Evolutionary conservation across 495 filamentous ascomycete genomes (phyloP), one percentile per base, ranked within the genome.

Genomic region (Cercophora samala): DNA sequence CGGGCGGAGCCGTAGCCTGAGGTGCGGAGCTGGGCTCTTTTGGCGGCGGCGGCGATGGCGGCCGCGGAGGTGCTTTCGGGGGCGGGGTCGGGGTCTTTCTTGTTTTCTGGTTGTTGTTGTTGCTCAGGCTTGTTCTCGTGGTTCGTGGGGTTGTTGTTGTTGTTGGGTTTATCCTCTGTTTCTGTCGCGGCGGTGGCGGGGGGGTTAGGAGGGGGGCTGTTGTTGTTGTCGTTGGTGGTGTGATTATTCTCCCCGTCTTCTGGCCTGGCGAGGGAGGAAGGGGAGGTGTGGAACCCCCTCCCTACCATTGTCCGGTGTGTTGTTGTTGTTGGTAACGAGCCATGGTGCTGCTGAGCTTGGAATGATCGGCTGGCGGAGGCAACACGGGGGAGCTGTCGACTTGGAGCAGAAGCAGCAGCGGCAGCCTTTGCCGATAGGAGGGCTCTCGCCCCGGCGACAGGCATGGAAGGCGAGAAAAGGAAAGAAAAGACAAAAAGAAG

Each of bases 1-100:
- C 76, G 78, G 32, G 77, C 72, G 22, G 76, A 78, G 22, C 77
- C 75, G 68, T 75, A 77, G 59, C 69, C 69, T 15, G 68, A 66
- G 61, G 62, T 71, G 62, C 67, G 63, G 26, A 68, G 63, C 46
- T 62, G 66, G 56, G 68, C 71, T 56, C 65, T 65, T 23, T 63
- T 69, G 13, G 58, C 26, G 5, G 64, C 62, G 61, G 58, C 32
- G 58, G 63, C 64, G 32, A 51, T 60, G 32, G 32, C n/a, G 21
- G 65, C 22, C 22, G 52, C 32, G 24, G 60, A 19, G 22, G 21
- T 18, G 11, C 13, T 18, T 17, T 19, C 29, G 2, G 26, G 25
- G 29, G 60, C n/a, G 29, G 3, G 24, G 60, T 26, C 32, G 15
- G 60, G 13, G 29, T 18, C 19, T 25, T 17, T n/a, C 4, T 29